Evolutionary conservation across 352 stramenopile species (phyloP), one percentile per base, ranked within the genome.

Genomic region (Thalassiosira hispida): DNA sequence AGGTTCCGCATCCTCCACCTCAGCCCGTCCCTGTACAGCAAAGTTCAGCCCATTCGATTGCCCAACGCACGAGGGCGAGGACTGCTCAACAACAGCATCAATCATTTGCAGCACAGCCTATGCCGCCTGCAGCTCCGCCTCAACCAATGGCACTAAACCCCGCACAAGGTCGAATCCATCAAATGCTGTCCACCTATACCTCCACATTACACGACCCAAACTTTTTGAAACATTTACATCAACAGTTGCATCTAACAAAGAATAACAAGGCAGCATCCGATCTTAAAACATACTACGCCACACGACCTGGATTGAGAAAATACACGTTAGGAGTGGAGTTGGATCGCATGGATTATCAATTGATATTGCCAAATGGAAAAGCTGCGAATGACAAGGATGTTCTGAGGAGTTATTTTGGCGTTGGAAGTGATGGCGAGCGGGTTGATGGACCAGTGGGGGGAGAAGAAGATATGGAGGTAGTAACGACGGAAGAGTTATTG

Each of bases 261-360:
- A 85, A 63, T 5, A 51, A 25, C 11, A 68, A 79, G 42, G 73
- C 84, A 27, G 84, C 84, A 7, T 22, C 67, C 20, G 78, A 92
- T 70, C 70, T 94, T 0, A 5, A 70, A 49, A n/a, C 80, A 1
- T 94, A 94, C 53, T 94, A 92, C 49, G 47, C 62, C 5, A 73
- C 49, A 23, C 83, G 89, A 25, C 81, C 83, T n/a, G 55, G 82
- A 68, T 62, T 94, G 25, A 57, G 65, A 51, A 78, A 92, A 55
- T 94, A 92, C 75, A 94, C 89, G 6, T 16, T 90, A 3, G 75
- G 84, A 0, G 90, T 86, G 35, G 89, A 94, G 81, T 33, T 93
- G 2, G 59, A 75, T 63, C 75, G 88, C 0, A 91, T 92, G 86
- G 73, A 91, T 22, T 94, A 94, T 67, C 33, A 59, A 55, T 59